A percentile compares a stretch with the other conserved stretches of the same genome.
Evolutionary conservation across 2,329 filamentous ascomycete genomes (phyloP).

Genomic region (Penicillium crustosum): DNA sequence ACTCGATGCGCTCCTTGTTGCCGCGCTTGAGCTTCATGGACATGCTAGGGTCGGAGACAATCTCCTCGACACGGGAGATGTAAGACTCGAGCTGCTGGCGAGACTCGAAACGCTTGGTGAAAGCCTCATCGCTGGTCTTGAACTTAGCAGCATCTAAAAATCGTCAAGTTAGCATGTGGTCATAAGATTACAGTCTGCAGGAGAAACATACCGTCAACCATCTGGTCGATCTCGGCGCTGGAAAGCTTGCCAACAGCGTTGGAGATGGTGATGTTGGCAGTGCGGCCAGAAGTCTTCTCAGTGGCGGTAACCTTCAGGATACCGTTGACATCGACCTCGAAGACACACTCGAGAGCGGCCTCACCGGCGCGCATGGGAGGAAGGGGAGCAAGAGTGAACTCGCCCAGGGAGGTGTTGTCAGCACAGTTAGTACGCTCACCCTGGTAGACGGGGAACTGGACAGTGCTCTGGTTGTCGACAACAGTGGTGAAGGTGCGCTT

Average conservation of each 20-base stretch:
- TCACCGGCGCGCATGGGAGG: constrained; percentile 89
- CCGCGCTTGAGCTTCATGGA: constrained; percentile 97
- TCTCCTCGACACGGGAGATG: constrained; percentile 98
- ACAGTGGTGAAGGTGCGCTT: constrained; percentile 85
- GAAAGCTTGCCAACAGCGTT: constrained; percentile 99
- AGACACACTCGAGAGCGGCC: constrained; percentile 94
- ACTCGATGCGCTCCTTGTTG: constrained; percentile 99
- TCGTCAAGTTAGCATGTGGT: constrained; percentile 11
- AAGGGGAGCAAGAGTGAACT: constrained; percentile 91
- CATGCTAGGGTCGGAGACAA: constrained; percentile 92
- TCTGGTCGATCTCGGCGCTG: constrained; percentile 90
- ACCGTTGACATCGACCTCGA: constrained; percentile 99
- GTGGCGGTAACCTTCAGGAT: constrained; percentile 99
- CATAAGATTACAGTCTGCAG: background rate
- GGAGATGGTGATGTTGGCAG: constrained; percentile 98
- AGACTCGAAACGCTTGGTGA: constrained; percentile 99
- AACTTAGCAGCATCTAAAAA: constrained; percentile 84
- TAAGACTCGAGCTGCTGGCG: constrained; percentile 99
- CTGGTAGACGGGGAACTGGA: constrained; percentile 91
- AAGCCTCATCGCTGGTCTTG: constrained; percentile 96
- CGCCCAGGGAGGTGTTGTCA: constrained; percentile 95
- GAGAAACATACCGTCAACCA: constrained; percentile 72
- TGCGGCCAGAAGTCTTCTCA: constrained; percentile 97
- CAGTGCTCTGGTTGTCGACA: constrained; percentile 67
- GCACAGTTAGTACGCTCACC: constrained; percentile 98